Percentiles rank a stretch among this genome's conserved stretches.
These are phyloP conservation scores for Termitomyces sp. DNA, from an alignment of 768 basidiomycete species.

Conservation along the genomic window DNA sequence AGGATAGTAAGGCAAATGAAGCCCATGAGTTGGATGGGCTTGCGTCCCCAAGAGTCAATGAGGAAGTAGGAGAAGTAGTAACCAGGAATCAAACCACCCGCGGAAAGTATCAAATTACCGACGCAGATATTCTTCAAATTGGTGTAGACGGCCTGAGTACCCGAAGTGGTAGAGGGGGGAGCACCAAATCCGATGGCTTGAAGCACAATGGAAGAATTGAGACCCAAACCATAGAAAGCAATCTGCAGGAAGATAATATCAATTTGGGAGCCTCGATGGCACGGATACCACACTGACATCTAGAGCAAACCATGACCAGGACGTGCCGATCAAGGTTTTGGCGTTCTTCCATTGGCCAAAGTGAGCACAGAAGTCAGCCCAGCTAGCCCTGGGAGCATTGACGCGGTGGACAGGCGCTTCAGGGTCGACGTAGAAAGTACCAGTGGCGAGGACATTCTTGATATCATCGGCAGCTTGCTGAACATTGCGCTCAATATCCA, in stretches of 20 bases:
- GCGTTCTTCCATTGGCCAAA: constrained; percentile 75
- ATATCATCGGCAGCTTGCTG: constrained; percentile 74
- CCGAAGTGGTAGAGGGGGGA: constrained; percentile 26
- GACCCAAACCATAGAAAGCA: constrained; percentile 85
- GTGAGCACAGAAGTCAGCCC: constrained; percentile 63
- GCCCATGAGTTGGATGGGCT: constrained; percentile 78
- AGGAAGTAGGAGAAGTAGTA: constrained; percentile 66
- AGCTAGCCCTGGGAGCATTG: constrained; percentile 64
- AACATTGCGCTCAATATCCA: constrained; percentile 88
- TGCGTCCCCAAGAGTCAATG: constrained; percentile 79
- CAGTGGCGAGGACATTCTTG: constrained; percentile 56
- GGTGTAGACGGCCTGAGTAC: constrained; percentile 43
- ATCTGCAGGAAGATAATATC: constrained; percentile 38
- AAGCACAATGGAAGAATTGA: constrained; percentile 79
- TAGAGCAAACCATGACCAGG: constrained; percentile 89
- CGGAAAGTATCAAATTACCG: constrained; percentile 75
- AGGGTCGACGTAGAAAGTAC: constrained; percentile 44
- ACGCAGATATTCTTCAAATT: constrained; percentile 62
- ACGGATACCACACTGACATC: constrained; percentile 46
- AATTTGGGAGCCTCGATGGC: not conserved
- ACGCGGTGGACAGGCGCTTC: constrained; percentile 58
- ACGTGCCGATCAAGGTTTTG: constrained; percentile 74
- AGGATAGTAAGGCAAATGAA: constrained; percentile 64
- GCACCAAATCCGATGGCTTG: constrained; percentile 71
- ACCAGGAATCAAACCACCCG: constrained; percentile 79